Evolutionary conservation across 352 stramenopile genomes (phyloP), one percentile per base, ranked within the genome.

Genomic region (Phytophthora vignae): DNA sequence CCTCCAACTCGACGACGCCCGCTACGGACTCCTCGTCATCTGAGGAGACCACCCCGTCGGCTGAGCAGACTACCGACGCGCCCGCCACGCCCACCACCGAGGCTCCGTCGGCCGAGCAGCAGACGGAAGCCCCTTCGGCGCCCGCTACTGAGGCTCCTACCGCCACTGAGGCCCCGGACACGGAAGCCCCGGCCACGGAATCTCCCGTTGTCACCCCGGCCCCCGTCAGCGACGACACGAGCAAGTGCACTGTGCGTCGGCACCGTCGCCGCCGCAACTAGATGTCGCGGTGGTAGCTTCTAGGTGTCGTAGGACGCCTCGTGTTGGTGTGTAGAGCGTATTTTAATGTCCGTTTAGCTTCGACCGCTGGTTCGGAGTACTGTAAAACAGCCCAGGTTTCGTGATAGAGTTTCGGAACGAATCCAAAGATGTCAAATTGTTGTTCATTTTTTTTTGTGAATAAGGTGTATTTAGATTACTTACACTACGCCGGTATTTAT

Each of bases 191-290:
- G n/a, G 36, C 36, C 36, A 67, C 63, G 15, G 63, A 71, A 3
- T 38, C 68, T 1, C 61, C 68, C n/a, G 52, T 55, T 5, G 59
- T 61, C 50, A 73, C 70, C 21, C 31, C 63, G 40, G 50, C 54
- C 19, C 19, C 25, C n/a, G 14, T 64, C 36, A 49, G 53, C 46
- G 40, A 64, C 44, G 48, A 73, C 40, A 76, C 62, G 7, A 73
- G 52, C 17, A 73, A 70, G 59, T 76, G 71, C 67, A 72, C 53
- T 36, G 53, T 73, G 25, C 64, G 64, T 52, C 67, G 67, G n/a
- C 46, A 25, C 21, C 64, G 55, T n/a, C 58, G 60, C 40, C 71
- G 71, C 29, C 71, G 71, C 29, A 66, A 78, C 71, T 78, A 75
- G 29, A 63, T 14, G 27, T 31, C 27, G 31, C 29, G 33, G 29